Evolutionary conservation across 1,139 yeast species (phyloP), one percentile per base, ranked within the genome.

Genomic region (Protomyces gravidus): DNA sequence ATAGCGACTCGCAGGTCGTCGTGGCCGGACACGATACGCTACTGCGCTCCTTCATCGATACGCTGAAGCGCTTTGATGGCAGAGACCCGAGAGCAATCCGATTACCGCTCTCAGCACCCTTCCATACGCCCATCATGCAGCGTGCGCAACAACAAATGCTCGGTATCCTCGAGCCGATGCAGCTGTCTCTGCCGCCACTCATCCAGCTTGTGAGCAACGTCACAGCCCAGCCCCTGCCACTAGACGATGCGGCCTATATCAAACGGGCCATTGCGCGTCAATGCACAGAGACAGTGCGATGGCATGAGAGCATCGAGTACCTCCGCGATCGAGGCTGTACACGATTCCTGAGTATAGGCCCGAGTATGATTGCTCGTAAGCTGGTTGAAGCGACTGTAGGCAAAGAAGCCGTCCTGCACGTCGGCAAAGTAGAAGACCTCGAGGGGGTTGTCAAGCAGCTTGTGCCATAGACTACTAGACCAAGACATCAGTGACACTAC

Each of bases 111-210:
- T 52, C 62, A 5, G 61, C 55, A 7, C 62, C 62, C 9, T 55
- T 59, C 42, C 62, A 59, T 21, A 55, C 62, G 13, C 49, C 53
- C 25, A 39, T 59, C 21, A 59, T 59, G 62, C 49, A 39, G 11
- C 26, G 56, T 13, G 60, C 61, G 15, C 53, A 47, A 17, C 23
- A 51, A 4, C 17, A 27, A 17, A 46, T 59, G 33, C 23, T 39
- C 36, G 30, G 23, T 1, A 28, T 49, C 36, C 30, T 59, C 32
- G 25, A 33, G 9, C 25, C 33, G 9, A 39, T 59, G 49, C 33
- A 28, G 19, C 47, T 59, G 11, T 42, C 28, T 7, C 46, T 50
- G 6, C 62, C 62, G 7, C 52, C 50, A 2, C 47, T 53, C 21
- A 42, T 55, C 6, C 48, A 46, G 9, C 45, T 59, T 32, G 59